Base-by-base conservation (phyloP, 2,329 filamentous ascomycete genomes). In the Eutypella sp. region DNA sequence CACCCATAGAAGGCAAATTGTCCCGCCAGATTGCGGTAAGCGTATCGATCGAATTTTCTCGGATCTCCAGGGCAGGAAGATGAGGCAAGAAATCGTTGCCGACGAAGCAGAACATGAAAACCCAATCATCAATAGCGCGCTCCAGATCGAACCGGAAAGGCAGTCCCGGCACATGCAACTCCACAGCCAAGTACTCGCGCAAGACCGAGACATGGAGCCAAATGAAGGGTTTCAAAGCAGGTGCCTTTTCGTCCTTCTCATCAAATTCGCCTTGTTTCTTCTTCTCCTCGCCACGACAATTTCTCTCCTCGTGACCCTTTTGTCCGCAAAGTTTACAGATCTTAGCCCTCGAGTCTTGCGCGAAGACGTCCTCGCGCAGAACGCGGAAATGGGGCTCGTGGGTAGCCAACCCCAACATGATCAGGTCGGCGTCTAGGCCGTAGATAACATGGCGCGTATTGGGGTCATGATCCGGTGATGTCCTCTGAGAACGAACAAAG, bases 401-500 rank as follows among this genome's bases (percentile, higher is more conserved):
- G 15, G 93, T 99, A 22, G 88, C 93, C 56, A 99, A 81, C 49
- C 92, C 93, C 62, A 99, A 75, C 93, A 99, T 99, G 70, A 99
- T 99, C 55, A 99, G 75, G 77, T 99, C 93, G 49, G 93, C 95
- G 73, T 99, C 93, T 55, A 99, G 76, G 41, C 93, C 93, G 64
- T 99, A 99, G 51, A 99, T 96, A 59, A 99, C 95, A 70, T 99
- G 93, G 50, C 88, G 87, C 19, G 93, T 97, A 66, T 99, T 97
- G 20, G 93, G 93, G 61, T 99, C 85, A 67, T 99, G 90, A 53
- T 95, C 85, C 5, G 91, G 85, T 44, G 89, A 93, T 41, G 87
- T 82, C 59, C 93, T 84, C 68, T 99, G 95, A 31, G 92, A 96
- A 59, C 93, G 85, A 55, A 99, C 82, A 65, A 97, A 99, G 57